Base-by-base conservation (phyloP, 2,329 filamentous ascomycete genomes). In the Camillea tinctor region DNA sequence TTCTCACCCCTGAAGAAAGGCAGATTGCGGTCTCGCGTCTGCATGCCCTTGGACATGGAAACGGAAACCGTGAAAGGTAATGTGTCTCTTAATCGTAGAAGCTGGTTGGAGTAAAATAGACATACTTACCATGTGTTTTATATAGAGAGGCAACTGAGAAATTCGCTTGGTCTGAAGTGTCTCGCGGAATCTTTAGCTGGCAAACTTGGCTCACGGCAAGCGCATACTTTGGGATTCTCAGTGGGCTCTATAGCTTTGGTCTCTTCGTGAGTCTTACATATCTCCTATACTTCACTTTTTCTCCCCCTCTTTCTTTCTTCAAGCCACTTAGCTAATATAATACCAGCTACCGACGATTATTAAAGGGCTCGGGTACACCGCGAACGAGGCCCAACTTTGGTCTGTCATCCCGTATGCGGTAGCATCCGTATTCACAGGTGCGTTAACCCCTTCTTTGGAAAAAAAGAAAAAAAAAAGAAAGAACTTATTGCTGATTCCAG, bases 321-420 rank as follows among this genome's bases (percentile, higher is more conserved):
- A 6, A 11, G 22, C 15, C 50, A 19, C 4, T n/a, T 50, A 19
- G 30, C 50, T 54, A 20, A 54, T 55, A 9, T 8, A 7, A 20
- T 3, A 52, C 5, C 7, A 84, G 82, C 75, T 89, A 0, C 87
- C 87, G 0, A 89, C 86, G 0, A 89, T 89, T 62, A 85, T 89
- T 68, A 77, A 82, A 61, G 81, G 80, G n/a, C 73, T 86, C 17
- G 82, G 82, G 1, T 79, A 79, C 60, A 80, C 82, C 23, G 75
- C 84, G 11, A 84, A 87, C 67, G 73, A 85, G 65, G 80, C 83
- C 0, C 86, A 88, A 64, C 77, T 88, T 6, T 87, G 84, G 84
- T 84, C 84, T 1, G 85, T 88, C 17, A 86, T 87, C 44, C 85
- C 85, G 0, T 88, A 88, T 65, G 85, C 85, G 0, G 83, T 87